Base-by-base conservation (phyloP, 129 eudicot genomes). In the Centrapalus pauciflorus region DNA sequence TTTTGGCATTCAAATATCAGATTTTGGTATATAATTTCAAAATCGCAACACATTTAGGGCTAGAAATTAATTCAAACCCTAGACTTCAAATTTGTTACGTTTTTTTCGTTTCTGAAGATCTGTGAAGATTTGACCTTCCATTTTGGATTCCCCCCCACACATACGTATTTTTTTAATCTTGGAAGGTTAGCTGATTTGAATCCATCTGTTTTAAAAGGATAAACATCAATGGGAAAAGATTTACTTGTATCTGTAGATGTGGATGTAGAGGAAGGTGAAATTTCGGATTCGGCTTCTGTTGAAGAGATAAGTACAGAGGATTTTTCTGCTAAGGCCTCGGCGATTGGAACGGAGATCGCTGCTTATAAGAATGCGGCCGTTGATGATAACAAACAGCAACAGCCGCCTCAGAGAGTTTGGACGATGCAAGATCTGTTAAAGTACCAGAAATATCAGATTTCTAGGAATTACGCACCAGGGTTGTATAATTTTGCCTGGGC, bases 401-500 rank as follows among this genome's bases (percentile, higher is more conserved):
- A 21, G 34, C 76, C 61, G 69, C 71, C 63, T 16, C 73, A 76
- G 55, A 75, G 82, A 80, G 80, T 86, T 67, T 88, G 95, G 96
- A 93, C 97, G 59, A 79, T 93, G 95, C 67, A 74, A 50, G 96
- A 93, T 86, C 71, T 88, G 69, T 81, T 80, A 19, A 89, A 93
- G 78, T 86, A 81, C 61, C 87, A 75, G 69, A 76, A 89, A 73
- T 85, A 81, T 73, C 86, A 80, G 77, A 73, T 85, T 41, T 63
- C 91, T 2, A 73, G 79, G 33, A 83, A 80, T 55, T 83, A 83
- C 34, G 82, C 86, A 0, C 71, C 95, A 0, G 99, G 95, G 3
- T 67, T 94, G 80, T 86, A 89, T 76, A 89, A 86, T 76, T 73
- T 94, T 34, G 99, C 99, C 0, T 94, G 99, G 99, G 93, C 97